Evolutionary conservation across 2,329 filamentous ascomycete species (phyloP), one percentile per base, ranked within the genome.

Genomic region (Calonectria multiphialidica): DNA sequence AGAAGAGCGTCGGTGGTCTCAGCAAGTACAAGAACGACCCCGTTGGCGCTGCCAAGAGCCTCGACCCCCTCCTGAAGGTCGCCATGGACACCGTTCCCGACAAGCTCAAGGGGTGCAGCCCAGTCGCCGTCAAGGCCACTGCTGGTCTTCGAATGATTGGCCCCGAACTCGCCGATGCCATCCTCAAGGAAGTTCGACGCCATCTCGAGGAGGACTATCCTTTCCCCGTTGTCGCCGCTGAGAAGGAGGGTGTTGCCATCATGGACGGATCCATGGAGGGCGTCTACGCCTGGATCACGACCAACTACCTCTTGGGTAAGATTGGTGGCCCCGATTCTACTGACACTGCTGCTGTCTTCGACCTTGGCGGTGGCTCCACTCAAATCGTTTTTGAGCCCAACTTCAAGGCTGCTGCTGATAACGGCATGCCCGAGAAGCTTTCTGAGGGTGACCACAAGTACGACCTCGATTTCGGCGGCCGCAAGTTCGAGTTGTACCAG

Each of bases 371-470:
- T 80, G 97, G 97, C 66, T 98, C 96, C 25, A 99, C 97, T 16
- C 97, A 99, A 87, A 98, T 99, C 81, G 97, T 99, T 77, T 99
- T 98, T 84, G 92, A 99, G 87, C 97, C 97, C 25, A 98, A 93
- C 64, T 99, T 98, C 86, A 93, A 94, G 82, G 90, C 90, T 68
- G 90, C 90, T 69, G 85, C 90, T 68, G 87, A 89, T 62, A 94
- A 94, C 74, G 96, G 95, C 72, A 94, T 98, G 88, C 96, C 96
- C 0, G 93, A 95, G 82, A 93, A 93, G 83, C 90, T 99, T 80
- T 90, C 93, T 21, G 93, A 96, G 50, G 97, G 97, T 69, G 96
- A 98, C 81, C 97, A 99, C 90, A 98, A 98, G 86, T 99, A 98
- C 86, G 90, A 93, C 65, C 92, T 99, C 71, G 90, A 92, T 75